A percentile compares a stretch with the other conserved stretches of the same genome.
Evolutionary conservation across 768 basidiomycete genomes (phyloP).

Genomic region (Suillus occidentalis): DNA sequence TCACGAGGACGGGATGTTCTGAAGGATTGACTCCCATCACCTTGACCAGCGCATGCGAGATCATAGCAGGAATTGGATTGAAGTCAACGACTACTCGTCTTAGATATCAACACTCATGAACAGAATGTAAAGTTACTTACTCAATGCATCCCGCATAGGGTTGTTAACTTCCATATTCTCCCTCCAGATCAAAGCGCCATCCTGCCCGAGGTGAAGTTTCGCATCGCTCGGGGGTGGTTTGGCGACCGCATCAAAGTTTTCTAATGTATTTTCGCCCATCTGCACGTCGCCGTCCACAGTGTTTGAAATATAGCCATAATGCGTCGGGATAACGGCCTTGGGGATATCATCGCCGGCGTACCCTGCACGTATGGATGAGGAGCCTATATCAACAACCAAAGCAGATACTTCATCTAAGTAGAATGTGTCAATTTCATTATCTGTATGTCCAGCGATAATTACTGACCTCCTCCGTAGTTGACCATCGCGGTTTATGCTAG

Average conservation of each 20-base stretch:
- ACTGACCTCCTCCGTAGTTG: conserved; percentile 80
- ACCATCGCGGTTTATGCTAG: conserved; percentile 52
- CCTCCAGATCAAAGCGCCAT: conserved; percentile 88
- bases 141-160: conserved; percentile 81
- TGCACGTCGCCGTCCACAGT: conserved; percentile 30
- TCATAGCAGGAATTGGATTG: conserved; percentile 64
- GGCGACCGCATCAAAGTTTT: no score
- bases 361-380: conserved; percentile 87
- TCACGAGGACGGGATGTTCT: conserved; percentile 90
- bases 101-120: conserved; percentile 2
- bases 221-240: conserved; percentile 42
- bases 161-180: conserved; percentile 85
- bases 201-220: conserved; percentile 81
- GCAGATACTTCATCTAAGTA: conserved; percentile 91
- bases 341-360: conserved; percentile 98
- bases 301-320: conserved; percentile 72
- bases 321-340: conserved; percentile 86
- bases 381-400: conserved; percentile 91
- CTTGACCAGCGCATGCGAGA: conserved; percentile 73
- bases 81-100: conserved; percentile 66
- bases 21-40: conserved; percentile 74
- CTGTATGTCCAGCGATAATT: conserved; percentile 20
- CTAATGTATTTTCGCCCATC: conserved; percentile 43
- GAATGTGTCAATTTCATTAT: neutral
- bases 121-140: conserved; percentile 45